A percentile compares a stretch with the other conserved stretches of the same genome.
Conservation (phyloP, 1,284 basidiomycete species). For the Stygiomarasmius scandens region DNA sequence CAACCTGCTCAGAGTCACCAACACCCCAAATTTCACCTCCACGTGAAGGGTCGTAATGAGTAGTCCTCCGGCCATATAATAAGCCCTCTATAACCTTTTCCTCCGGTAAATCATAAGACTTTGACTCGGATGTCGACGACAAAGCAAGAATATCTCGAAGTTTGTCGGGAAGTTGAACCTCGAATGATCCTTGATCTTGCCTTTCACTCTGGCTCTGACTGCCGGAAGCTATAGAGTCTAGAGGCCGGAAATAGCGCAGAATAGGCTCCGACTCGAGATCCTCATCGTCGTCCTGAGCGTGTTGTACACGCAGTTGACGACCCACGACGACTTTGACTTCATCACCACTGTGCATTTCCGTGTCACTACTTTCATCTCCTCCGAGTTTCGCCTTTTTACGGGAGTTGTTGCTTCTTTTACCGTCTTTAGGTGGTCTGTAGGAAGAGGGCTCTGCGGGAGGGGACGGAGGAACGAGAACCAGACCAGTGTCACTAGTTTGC, state of each 20-base stretch:
- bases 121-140: slow-evolving; percentile 41
- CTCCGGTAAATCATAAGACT: slow-evolving; percentile 45
- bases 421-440: slow-evolving; percentile 30
- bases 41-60: slow-evolving; percentile 59
- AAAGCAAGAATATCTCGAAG: slow-evolving; percentile 65
- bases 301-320: background rate
- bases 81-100: slow-evolving; percentile 59
- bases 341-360: slow-evolving; percentile 27
- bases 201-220: slow-evolving; percentile 5
- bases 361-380: slow-evolving; percentile 27
- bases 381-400: slow-evolving; percentile 48
- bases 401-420: slow-evolving; percentile 34
- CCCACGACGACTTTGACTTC: slow-evolving; percentile 27
- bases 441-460: slow-evolving; percentile 48
- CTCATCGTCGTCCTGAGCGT: slow-evolving; percentile 18
- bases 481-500: background rate
- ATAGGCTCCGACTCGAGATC: slow-evolving; percentile 46
- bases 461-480: slow-evolving; percentile 60
- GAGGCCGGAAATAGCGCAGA: slow-evolving; percentile 35
- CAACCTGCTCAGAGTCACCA: slow-evolving; percentile 59
- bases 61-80: slow-evolving; percentile 57
- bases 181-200: slow-evolving; percentile 34
- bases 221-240: background rate
- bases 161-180: slow-evolving; percentile 66
- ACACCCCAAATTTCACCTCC: slow-evolving; percentile 78